These are phyloP conservation scores for Paramecium tetraurelia DNA, from an alignment of 73 alveolate genomes.

Conservation along the genomic window DNA sequence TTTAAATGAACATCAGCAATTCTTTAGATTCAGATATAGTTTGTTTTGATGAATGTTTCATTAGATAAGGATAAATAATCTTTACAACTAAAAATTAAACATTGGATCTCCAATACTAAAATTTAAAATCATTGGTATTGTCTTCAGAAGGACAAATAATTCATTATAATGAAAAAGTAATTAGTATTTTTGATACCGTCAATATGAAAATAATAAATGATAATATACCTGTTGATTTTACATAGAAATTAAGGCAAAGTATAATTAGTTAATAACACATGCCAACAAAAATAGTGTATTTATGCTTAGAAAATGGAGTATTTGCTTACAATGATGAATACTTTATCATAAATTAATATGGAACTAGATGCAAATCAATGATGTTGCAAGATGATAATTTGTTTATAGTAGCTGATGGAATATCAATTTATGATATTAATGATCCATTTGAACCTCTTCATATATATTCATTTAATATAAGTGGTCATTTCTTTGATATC, in stretches of 20 bases:
- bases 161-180: neutral
- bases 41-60: neutral
- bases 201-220: neutral
- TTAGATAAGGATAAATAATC: neutral
- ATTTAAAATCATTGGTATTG: neutral
- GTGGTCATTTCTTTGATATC: neutral
- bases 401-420: neutral
- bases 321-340: neutral
- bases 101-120: neutral
- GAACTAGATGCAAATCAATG: neutral
- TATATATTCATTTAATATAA: neutral
- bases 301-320: conserved; percentile 29
- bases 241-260: neutral
- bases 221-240: neutral
- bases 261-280: neutral
- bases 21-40: conserved; percentile 23
- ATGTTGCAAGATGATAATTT: neutral
- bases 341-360: neutral
- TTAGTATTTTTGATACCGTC: neutral
- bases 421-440: neutral
- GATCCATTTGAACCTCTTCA: neutral
- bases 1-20: neutral
- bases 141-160: neutral
- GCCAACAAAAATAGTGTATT: neutral
- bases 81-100: neutral